Percentiles rank a stretch among this genome's conserved stretches.
Conservation (phyloP, 2,329 filamentous ascomycete genomes). For the Talaromyces marneffei region DNA sequence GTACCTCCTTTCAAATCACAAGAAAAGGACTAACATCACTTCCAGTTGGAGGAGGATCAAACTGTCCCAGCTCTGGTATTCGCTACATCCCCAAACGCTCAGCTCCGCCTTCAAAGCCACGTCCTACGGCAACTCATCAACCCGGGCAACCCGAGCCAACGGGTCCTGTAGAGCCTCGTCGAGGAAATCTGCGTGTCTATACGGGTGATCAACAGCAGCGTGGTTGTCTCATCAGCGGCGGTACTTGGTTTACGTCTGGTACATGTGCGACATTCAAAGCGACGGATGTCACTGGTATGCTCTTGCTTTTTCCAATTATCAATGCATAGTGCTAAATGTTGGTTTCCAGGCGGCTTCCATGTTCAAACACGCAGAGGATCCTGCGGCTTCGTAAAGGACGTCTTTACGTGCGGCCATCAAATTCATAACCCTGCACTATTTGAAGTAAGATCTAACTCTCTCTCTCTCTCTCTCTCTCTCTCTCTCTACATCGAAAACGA, state of each 20-base stretch:
- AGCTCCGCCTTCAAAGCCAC: slow-evolving; percentile 18
- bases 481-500: background rate
- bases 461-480: no score
- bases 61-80: slow-evolving; percentile 58
- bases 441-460: slow-evolving; percentile 19
- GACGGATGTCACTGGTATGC: slow-evolving; percentile 27
- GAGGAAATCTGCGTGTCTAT: slow-evolving; percentile 54
- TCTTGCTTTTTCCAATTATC: background rate
- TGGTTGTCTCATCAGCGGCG: slow-evolving; percentile 63
- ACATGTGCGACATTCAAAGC: slow-evolving; percentile 57
- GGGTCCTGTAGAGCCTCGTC: slow-evolving; percentile 48
- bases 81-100: slow-evolving; percentile 56
- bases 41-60: slow-evolving; percentile 53
- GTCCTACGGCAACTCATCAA: slow-evolving; percentile 34
- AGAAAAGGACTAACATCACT: background rate
- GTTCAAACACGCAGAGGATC: slow-evolving; percentile 54
- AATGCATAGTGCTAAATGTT: background rate
- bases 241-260: slow-evolving; percentile 62
- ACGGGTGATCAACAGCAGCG: slow-evolving; percentile 26
- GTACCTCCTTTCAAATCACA: background rate
- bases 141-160: slow-evolving; percentile 26
- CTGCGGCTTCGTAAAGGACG: slow-evolving; percentile 52
- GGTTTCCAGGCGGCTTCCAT: slow-evolving; percentile 41
- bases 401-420: slow-evolving; percentile 48
- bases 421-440: slow-evolving; percentile 27